These are phyloP conservation scores for Rosellinia necatrix DNA, from an alignment of 2,329 filamentous ascomycete species.

Conservation along the genomic window DNA sequence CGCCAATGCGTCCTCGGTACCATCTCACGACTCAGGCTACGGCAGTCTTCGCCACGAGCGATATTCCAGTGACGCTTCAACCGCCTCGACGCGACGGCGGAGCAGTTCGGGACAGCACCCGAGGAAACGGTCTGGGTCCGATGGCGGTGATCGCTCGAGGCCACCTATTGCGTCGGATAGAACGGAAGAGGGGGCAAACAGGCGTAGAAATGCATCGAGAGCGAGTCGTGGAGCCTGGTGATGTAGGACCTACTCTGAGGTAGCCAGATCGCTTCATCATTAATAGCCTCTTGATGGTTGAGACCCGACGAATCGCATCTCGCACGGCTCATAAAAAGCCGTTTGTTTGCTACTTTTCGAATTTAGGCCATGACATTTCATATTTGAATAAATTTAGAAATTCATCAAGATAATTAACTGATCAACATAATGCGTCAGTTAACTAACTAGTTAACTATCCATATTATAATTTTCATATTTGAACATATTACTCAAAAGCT, in stretches of 20 bases:
- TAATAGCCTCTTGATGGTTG: too few relatives aligned
- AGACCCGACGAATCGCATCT: too few relatives aligned
- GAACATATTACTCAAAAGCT: too few relatives aligned
- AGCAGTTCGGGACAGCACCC: background rate
- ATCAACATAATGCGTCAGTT: background rate
- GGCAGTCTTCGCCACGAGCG: background rate
- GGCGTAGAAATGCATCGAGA: background rate
- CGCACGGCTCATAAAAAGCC: too few relatives aligned
- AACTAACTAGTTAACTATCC: background rate
- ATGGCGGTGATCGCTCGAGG: background rate
- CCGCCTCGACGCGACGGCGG: background rate
- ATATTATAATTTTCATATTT: too few relatives aligned
- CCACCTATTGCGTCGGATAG: conserved; percentile 9
- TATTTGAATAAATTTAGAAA: too few relatives aligned
- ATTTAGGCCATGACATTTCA: too few relatives aligned
- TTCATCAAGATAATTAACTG: too few relatives aligned
- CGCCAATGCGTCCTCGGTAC: background rate
- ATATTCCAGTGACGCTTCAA: background rate
- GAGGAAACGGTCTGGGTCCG: background rate
- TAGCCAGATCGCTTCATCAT: too few relatives aligned
- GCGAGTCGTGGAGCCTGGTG: background rate
- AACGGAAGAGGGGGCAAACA: background rate
- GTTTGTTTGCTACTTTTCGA: too few relatives aligned
- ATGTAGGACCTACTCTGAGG: too few relatives aligned
- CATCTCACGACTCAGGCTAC: conserved; percentile 5